Conservation (phyloP, 345 rosid genomes). For the Eucalyptus decipiens region DNA sequence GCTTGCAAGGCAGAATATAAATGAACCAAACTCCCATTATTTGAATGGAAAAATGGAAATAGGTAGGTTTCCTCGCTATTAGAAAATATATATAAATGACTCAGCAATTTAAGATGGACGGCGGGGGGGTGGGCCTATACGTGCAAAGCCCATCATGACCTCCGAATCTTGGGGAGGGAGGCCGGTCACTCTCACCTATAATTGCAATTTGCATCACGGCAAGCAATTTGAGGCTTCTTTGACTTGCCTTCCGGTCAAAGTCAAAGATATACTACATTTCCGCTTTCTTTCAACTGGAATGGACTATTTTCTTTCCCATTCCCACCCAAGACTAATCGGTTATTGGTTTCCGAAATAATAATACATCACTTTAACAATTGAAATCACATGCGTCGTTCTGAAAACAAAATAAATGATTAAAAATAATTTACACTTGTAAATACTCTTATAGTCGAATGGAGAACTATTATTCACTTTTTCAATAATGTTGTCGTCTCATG, state of each 20-base stretch:
- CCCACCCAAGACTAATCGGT: not conserved
- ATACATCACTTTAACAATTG: accelerated
- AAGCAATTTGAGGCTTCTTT: not conserved
- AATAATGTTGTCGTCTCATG: no score
- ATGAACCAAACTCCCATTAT: not conserved
- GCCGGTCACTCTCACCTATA: no score
- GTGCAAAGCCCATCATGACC: no score
- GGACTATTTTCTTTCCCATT: not conserved
- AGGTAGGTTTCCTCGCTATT: no score
- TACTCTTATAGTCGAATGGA: accelerated
- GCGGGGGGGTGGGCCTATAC: accelerated
- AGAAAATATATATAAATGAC: accelerated
- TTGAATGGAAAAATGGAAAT: not conserved
- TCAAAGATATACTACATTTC: no score
- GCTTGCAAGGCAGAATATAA: no score
- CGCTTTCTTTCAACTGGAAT: not conserved
- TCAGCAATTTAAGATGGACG: no score
- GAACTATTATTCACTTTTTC: not conserved
- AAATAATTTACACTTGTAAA: not conserved
- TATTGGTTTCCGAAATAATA: no score
- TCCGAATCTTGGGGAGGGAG: no score
- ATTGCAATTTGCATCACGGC: not conserved
- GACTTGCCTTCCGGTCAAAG: not conserved
- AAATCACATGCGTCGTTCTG: accelerated
- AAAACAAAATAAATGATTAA: not conserved